These are phyloP conservation scores for Leccinum cinnamomeum DNA, from an alignment of 1,284 basidiomycete genomes.

Conservation along the genomic window DNA sequence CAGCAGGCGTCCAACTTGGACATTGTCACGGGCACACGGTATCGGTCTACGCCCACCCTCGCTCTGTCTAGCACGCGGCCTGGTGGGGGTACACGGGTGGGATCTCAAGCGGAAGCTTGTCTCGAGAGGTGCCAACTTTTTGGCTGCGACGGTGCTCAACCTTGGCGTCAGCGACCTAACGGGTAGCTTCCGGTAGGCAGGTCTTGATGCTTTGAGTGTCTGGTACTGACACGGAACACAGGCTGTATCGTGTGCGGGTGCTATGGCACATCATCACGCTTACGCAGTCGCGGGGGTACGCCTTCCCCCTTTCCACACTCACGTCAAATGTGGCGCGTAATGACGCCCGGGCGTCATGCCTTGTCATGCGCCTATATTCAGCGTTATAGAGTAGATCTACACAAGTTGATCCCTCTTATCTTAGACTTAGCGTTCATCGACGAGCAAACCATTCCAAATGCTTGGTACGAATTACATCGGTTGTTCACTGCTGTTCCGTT, in stretches of 20 bases:
- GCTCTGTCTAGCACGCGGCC: slow-evolving; percentile 51
- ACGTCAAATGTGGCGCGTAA: too few species aligned
- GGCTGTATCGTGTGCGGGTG: slow-evolving; percentile 77
- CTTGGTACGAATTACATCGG: slow-evolving; percentile 46
- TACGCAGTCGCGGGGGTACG: slow-evolving; percentile 86
- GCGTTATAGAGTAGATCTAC: slow-evolving; percentile 46
- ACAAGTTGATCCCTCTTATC: slow-evolving; percentile 71
- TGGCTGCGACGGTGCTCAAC: slow-evolving; percentile 78
- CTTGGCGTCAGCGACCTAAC: slow-evolving; percentile 88
- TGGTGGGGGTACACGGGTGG: slow-evolving; percentile 86
- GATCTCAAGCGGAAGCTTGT: slow-evolving; percentile 86
- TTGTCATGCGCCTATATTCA: too few species aligned
- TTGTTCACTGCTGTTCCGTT: neutral
- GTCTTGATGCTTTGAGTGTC: neutral
- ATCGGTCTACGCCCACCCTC: slow-evolving; percentile 59
- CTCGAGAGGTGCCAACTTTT: slow-evolving; percentile 82
- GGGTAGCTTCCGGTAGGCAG: slow-evolving; percentile 76
- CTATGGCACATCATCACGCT: slow-evolving; percentile 80
- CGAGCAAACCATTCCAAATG: slow-evolving; percentile 53
- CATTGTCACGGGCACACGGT: slow-evolving; percentile 92
- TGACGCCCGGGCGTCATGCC: too few species aligned
- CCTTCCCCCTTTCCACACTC: too few species aligned
- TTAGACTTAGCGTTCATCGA: slow-evolving; percentile 36
- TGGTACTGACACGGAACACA: slow-evolving; percentile 31
- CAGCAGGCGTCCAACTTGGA: slow-evolving; percentile 82